Conservation (phyloP, 169 alveolate species). For the Theileria orientalis region DNA sequence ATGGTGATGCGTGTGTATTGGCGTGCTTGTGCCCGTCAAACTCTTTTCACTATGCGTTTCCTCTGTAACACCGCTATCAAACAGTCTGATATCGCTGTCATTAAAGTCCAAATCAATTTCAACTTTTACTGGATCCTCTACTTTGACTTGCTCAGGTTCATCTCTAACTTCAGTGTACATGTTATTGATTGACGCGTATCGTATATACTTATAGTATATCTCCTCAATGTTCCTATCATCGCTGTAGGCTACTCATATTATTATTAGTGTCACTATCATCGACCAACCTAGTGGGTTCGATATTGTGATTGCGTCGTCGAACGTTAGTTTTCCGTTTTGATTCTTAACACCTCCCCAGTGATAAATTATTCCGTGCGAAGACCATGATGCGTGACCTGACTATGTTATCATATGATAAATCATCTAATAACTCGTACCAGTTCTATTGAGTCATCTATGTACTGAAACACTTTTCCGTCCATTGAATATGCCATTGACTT, state of each 20-base stretch:
- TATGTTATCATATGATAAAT: conserved; percentile 1
- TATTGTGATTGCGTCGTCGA: conserved; percentile 5
- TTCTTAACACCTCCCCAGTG: conserved; percentile 53
- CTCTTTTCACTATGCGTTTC: too few species aligned
- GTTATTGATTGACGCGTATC: conserved; percentile 14
- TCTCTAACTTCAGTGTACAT: too few species aligned
- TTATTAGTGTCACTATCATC: neutral
- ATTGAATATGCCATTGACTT: conserved; percentile 30
- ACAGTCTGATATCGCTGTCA: too few species aligned
- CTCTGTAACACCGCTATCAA: too few species aligned
- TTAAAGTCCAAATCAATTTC: too few species aligned
- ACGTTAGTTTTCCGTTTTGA: neutral
- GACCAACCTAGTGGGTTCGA: conserved; percentile 23
- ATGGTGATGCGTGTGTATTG: too few species aligned
- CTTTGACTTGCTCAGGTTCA: too few species aligned
- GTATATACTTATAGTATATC: conserved; percentile 11
- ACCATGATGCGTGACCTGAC: conserved; percentile 34
- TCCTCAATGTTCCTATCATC: conserved; percentile 16
- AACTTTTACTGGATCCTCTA: too few species aligned
- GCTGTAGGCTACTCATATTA: neutral
- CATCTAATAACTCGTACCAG: conserved; percentile 12
- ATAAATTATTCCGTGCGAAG: conserved; percentile 20
- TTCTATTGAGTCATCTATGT: conserved; percentile 33
- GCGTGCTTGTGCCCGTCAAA: too few species aligned
- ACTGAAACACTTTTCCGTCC: conserved; percentile 30